A percentile compares a stretch with the other conserved stretches of the same genome.
Conservation (phyloP, 2,329 filamentous ascomycete species). For the Bimuria novae-zelandiae region DNA sequence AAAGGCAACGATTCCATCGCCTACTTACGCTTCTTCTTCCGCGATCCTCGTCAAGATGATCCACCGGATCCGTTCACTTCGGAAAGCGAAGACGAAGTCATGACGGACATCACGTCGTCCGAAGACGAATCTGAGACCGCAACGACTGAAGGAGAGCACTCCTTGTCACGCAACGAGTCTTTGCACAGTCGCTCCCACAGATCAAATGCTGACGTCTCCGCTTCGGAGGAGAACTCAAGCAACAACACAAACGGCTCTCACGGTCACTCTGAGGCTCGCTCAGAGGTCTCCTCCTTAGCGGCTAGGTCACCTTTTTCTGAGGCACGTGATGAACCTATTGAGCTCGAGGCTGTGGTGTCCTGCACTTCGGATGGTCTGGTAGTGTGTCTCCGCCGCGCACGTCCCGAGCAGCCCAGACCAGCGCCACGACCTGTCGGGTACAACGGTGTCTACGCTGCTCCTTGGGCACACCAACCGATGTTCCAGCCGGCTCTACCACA, state of each 20-base stretch:
- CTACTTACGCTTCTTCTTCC: conserved; percentile 83
- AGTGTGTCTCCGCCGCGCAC: conserved; percentile 75
- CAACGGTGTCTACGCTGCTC: conserved; percentile 73
- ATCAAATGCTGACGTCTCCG: conserved; percentile 17
- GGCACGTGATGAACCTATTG: conserved; percentile 55
- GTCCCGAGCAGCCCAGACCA: conserved; percentile 65
- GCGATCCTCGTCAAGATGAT: conserved; percentile 67
- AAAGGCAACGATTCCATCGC: conserved; percentile 92
- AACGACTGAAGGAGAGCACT: conserved; percentile 46
- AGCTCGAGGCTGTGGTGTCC: conserved; percentile 88
- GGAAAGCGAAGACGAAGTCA: conserved; percentile 54
- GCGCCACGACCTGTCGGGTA: conserved; percentile 27
- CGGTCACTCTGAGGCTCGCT: conserved; percentile 34
- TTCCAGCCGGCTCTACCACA: conserved; percentile 48
- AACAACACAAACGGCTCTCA: conserved; percentile 48
- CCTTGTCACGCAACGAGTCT: conserved; percentile 18
- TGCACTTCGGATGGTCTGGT: conserved; percentile 88
- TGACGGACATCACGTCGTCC: conserved; percentile 55
- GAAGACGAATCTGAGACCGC: conserved; percentile 56
- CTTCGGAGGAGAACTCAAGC: conserved; percentile 52
- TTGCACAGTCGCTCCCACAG: conserved; percentile 25
- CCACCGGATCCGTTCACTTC: conserved; percentile 43
- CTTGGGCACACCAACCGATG: conserved; percentile 75
- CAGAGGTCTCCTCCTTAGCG: conserved; percentile 30
- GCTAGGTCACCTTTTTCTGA: conserved; percentile 31